A percentile compares a stretch with the other conserved stretches of the same genome.
phyloP scores from a whole-genome alignment of 208 protist genomes.

The Wallacemonas sp. region DNA sequence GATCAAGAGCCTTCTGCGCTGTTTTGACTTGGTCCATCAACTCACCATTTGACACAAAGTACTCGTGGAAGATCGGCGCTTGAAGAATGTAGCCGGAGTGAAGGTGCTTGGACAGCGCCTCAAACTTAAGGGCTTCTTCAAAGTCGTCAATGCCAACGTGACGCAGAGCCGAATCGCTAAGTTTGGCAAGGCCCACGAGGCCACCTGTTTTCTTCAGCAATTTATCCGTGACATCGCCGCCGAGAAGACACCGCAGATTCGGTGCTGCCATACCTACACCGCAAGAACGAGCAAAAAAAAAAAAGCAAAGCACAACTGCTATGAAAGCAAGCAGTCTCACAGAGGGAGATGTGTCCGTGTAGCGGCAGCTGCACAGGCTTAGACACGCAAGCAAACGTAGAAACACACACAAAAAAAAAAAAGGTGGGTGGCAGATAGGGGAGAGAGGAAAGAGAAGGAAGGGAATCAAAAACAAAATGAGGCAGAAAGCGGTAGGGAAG shows the following conservation, averaged over 20 bases:
- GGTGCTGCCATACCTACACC: constrained; percentile 25
- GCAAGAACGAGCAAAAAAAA: background rate
- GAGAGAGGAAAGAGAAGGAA: background rate
- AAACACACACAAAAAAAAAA: background rate
- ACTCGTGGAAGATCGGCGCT: constrained; percentile 60
- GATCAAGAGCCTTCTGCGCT: constrained; percentile 60
- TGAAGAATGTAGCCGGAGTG: constrained; percentile 55
- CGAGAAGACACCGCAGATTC: constrained; percentile 66
- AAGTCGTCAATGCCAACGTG: constrained; percentile 66
- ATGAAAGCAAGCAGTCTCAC: too few relatives aligned
- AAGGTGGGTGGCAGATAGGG: background rate
- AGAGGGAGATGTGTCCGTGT: too few relatives aligned
- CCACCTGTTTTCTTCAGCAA: constrained; percentile 56
- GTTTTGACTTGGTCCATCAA: constrained; percentile 44
- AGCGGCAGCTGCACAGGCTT: too few relatives aligned
- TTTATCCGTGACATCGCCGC: constrained; percentile 37
- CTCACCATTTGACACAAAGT: constrained; percentile 55
- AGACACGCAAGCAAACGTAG: background rate
- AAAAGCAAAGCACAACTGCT: too few relatives aligned
- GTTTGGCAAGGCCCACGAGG: constrained; percentile 41
- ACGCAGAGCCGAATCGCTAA: constrained; percentile 66
- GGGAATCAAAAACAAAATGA: too few relatives aligned
- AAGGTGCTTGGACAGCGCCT: constrained; percentile 22
- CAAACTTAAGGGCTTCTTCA: constrained; percentile 13
- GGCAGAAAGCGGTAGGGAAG: too few relatives aligned